Percentiles rank a stretch among this genome's conserved stretches.
Conservation (phyloP, 768 basidiomycete species). For the Asterophora parasitica region DNA sequence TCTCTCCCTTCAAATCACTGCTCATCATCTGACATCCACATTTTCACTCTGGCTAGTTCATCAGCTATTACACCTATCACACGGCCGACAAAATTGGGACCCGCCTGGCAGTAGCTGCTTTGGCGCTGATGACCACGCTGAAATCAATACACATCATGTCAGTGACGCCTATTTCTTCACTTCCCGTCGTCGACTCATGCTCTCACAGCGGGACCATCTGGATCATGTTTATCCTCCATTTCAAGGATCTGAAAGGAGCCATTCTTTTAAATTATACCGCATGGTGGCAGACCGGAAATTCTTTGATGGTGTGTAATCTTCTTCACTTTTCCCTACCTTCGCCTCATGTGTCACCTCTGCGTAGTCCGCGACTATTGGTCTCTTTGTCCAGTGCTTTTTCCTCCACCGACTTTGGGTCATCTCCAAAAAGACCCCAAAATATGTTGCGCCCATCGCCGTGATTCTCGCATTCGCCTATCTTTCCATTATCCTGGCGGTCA, state of each 20-base stretch:
- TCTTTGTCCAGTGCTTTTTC: constrained; percentile 30
- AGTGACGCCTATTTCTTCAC: constrained; percentile 3
- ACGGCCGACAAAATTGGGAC: constrained; percentile 18
- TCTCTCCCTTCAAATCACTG: background rate
- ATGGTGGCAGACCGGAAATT: constrained; percentile 29
- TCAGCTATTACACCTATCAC: constrained; percentile 22
- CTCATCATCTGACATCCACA: background rate
- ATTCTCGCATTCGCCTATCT: constrained; percentile 25
- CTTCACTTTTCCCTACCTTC: background rate
- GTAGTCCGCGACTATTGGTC: constrained; percentile 27
- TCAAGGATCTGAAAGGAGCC: constrained; percentile 25
- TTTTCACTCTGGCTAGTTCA: constrained; percentile 18
- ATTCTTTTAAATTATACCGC: constrained; percentile 25
- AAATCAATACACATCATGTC: constrained; percentile 30
- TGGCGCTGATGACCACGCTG: constrained; percentile 23
- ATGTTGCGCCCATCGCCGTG: constrained; percentile 19
- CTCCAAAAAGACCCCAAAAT: constrained; percentile 19
- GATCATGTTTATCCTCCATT: constrained; percentile 25
- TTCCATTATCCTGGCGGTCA: constrained; percentile 23
- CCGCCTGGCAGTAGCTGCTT: constrained; percentile 19
- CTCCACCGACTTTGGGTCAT: constrained; percentile 26
- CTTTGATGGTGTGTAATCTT: constrained; percentile 23
- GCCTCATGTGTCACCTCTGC: background rate
- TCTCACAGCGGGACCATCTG: constrained; percentile 24
- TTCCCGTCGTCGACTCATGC: background rate